phyloP scores from a whole-genome alignment of 2,329 filamentous ascomycete genomes.

The Alternaria viburni region DNA sequence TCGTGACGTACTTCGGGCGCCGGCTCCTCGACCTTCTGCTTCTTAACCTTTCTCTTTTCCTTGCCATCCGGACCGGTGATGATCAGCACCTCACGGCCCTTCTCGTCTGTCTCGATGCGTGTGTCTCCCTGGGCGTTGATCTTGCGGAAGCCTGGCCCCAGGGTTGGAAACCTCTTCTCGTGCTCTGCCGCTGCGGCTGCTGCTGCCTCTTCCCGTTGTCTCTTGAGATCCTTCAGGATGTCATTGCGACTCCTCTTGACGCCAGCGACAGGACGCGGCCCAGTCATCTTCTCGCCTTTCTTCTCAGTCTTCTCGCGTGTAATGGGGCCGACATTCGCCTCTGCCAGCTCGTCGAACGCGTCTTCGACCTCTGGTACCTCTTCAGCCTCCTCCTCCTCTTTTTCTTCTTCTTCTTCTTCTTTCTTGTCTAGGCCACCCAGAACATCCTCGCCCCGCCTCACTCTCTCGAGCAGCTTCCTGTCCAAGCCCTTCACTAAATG shows the following conservation, averaged over 20 bases:
- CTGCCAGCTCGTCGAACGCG: conserved; percentile 60
- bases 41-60: conserved; percentile 66
- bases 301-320: conserved; percentile 64
- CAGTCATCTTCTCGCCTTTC: conserved; percentile 58
- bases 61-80: conserved; percentile 66
- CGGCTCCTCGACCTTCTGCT: conserved; percentile 51
- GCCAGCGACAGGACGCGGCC: conserved; percentile 51
- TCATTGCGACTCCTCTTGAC: conserved; percentile 64
- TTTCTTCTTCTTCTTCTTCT: conserved; percentile 27
- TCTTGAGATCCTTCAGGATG: conserved; percentile 65
- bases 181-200: conserved; percentile 52
- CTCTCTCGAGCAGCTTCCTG: conserved; percentile 75
- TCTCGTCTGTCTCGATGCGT: conserved; percentile 62
- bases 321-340: conserved; percentile 73
- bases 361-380: conserved; percentile 49
- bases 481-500: conserved; percentile 93
- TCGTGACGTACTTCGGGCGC: conserved; percentile 49
- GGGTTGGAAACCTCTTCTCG: conserved; percentile 49
- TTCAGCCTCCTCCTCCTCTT: conserved; percentile 30
- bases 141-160: conserved; percentile 64
- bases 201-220: conserved; percentile 56
- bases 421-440: conserved; percentile 45
- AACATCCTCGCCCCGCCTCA: conserved; percentile 69
- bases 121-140: conserved; percentile 58
- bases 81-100: conserved; percentile 64